A percentile compares a stretch with the other conserved stretches of the same genome.
These are phyloP conservation scores for Aspergillaceae sp. DNA, from an alignment of 2,329 filamentous ascomycete genomes.

Conservation along the genomic window DNA sequence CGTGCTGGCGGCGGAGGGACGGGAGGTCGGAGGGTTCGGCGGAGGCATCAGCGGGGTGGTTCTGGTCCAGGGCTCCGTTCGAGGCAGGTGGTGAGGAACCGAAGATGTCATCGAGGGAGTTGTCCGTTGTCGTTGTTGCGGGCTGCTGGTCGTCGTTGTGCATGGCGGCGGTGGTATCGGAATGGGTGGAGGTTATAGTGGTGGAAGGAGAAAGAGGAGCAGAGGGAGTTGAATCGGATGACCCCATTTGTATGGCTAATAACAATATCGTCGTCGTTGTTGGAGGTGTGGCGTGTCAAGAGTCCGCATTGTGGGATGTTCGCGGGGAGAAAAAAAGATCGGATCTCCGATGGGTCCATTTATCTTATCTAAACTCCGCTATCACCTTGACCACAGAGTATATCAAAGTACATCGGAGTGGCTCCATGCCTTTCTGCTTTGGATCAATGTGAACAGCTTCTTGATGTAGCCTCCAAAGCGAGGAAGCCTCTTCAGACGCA, in stretches of 20 bases:
- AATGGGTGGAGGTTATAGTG: conserved; percentile 14
- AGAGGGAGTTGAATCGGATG: conserved; percentile 7
- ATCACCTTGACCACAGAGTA: no score
- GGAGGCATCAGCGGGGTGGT: background rate
- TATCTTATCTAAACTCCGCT: no score
- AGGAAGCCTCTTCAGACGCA: no score
- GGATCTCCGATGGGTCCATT: background rate
- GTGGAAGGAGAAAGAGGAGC: conserved; percentile 13
- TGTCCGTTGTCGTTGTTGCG: conserved; percentile 7
- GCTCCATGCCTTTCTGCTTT: no score
- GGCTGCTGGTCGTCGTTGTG: background rate
- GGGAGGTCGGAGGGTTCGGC: conserved; percentile 58
- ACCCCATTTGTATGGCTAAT: background rate
- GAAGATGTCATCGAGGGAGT: conserved; percentile 35
- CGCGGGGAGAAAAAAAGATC: background rate
- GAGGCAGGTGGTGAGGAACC: conserved; percentile 28
- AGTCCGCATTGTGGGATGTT: no score
- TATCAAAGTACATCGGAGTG: no score
- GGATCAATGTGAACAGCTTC: no score
- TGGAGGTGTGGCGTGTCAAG: no score
- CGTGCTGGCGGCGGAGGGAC: conserved; percentile 65
- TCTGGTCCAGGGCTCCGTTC: background rate
- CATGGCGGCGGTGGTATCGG: conserved; percentile 4
- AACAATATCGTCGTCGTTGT: no score
- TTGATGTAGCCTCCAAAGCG: no score